These are phyloP conservation scores for Chenopodium formosanum DNA, from an alignment of 148 eudicot genomes.

Conservation along the genomic window DNA sequence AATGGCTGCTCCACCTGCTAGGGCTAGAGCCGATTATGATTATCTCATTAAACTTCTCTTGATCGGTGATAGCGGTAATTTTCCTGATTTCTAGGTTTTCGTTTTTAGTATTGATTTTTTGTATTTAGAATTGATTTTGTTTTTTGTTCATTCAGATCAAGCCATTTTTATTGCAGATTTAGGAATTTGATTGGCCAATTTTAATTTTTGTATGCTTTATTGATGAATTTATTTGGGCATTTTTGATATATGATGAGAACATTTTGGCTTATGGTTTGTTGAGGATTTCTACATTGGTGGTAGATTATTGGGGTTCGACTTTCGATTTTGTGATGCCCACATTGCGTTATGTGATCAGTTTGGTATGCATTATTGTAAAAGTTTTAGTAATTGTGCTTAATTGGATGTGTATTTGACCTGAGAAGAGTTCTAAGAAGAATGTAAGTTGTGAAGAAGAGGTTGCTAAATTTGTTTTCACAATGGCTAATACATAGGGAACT, in stretches of 20 bases:
- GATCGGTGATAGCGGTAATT: slow-evolving; percentile 61
- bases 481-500: background rate
- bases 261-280: background rate
- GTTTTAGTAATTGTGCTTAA: background rate
- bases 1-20: slow-evolving; percentile 72
- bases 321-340: background rate
- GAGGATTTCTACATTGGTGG: background rate
- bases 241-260: background rate
- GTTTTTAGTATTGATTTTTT: background rate
- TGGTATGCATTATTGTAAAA: background rate
- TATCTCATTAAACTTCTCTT: slow-evolving; percentile 59
- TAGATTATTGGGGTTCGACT: background rate
- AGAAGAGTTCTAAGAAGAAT: background rate
- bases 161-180: slow-evolving; percentile 5
- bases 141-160: background rate
- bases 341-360: background rate
- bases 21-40: slow-evolving; percentile 69
- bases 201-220: background rate
- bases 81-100: background rate
- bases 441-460: background rate
- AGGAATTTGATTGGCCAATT: background rate
- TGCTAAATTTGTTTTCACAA: background rate
- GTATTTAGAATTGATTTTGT: background rate
- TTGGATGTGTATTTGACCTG: background rate
- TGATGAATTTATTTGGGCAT: background rate